Percentiles rank a stretch among this genome's conserved stretches.
phyloP scores from a whole-genome alignment of 2,329 filamentous ascomycete genomes.

The Hypomyces rosellus region DNA sequence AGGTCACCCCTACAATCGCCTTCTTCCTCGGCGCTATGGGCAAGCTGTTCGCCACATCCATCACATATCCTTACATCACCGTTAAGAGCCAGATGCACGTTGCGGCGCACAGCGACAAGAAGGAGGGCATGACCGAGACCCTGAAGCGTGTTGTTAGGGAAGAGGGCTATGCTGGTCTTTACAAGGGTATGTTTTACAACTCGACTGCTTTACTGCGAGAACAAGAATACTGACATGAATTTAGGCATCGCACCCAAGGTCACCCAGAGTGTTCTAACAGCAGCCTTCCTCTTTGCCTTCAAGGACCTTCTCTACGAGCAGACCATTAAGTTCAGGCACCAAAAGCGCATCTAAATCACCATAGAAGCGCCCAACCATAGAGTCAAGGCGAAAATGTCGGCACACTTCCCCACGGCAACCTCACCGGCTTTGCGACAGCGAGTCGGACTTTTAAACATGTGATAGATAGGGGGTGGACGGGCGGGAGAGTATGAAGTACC shows the following conservation, averaged over 20 bases:
- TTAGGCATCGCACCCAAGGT: slow-evolving; percentile 92
- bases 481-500: neutral
- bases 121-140: slow-evolving; percentile 72
- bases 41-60: slow-evolving; percentile 86
- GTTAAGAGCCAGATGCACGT: slow-evolving; percentile 98
- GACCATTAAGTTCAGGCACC: slow-evolving; percentile 60
- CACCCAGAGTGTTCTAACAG: slow-evolving; percentile 92
- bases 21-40: slow-evolving; percentile 89
- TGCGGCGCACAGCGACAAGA: slow-evolving; percentile 65
- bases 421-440: too few species aligned
- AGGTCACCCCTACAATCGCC: slow-evolving; percentile 77
- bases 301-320: slow-evolving; percentile 93
- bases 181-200: slow-evolving; percentile 63
- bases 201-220: neutral
- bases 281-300: slow-evolving; percentile 94
- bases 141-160: slow-evolving; percentile 75
- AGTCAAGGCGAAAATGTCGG: neutral
- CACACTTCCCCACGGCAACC: slow-evolving; percentile 23
- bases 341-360: slow-evolving; percentile 14
- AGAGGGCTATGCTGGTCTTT: slow-evolving; percentile 87
- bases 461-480: neutral
- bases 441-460: neutral
- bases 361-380: too few species aligned
- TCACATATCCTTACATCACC: slow-evolving; percentile 98
- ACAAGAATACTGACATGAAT: slow-evolving; percentile 7